Conservation (phyloP, 2,329 filamentous ascomycete genomes). For the Penicillium sp. region DNA sequence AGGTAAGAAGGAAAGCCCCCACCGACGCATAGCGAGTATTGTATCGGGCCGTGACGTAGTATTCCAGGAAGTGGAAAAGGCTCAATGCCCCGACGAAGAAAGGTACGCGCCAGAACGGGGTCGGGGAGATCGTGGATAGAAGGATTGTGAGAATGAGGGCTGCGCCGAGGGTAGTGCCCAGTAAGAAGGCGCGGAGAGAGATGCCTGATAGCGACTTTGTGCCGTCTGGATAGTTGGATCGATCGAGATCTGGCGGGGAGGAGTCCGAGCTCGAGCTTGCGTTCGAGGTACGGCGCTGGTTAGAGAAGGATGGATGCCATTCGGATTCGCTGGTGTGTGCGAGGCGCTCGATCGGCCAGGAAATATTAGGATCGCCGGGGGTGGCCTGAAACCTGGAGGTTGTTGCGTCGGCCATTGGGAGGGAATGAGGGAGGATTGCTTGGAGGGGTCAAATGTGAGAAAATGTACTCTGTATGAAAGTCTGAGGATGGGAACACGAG, state of each 20-base stretch:
- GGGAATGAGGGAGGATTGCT: neutral
- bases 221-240: slow-evolving; percentile 42
- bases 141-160: slow-evolving; percentile 36
- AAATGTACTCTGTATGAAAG: neutral
- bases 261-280: slow-evolving; percentile 9
- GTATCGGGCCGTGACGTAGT: slow-evolving; percentile 82
- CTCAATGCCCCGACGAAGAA: slow-evolving; percentile 64
- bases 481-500: neutral
- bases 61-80: slow-evolving; percentile 94
- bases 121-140: slow-evolving; percentile 33
- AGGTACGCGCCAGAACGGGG: slow-evolving; percentile 60
- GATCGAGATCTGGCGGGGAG: slow-evolving; percentile 28
- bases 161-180: slow-evolving; percentile 48
- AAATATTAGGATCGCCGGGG: slow-evolving; percentile 20
- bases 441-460: neutral
- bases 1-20: slow-evolving; percentile 78
- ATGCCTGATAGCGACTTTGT: slow-evolving; percentile 50
- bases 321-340: slow-evolving; percentile 11
- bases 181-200: slow-evolving; percentile 49
- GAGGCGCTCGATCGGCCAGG: slow-evolving; percentile 22
- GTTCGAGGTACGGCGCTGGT: slow-evolving; percentile 10
- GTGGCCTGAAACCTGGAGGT: slow-evolving; percentile 20
- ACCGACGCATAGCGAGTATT: slow-evolving; percentile 76
- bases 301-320: slow-evolving; percentile 26
- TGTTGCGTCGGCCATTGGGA: slow-evolving; percentile 21